Evolutionary conservation across 2,329 filamentous ascomycete genomes (phyloP).

Genomic region (Capronia coronata): DNA sequence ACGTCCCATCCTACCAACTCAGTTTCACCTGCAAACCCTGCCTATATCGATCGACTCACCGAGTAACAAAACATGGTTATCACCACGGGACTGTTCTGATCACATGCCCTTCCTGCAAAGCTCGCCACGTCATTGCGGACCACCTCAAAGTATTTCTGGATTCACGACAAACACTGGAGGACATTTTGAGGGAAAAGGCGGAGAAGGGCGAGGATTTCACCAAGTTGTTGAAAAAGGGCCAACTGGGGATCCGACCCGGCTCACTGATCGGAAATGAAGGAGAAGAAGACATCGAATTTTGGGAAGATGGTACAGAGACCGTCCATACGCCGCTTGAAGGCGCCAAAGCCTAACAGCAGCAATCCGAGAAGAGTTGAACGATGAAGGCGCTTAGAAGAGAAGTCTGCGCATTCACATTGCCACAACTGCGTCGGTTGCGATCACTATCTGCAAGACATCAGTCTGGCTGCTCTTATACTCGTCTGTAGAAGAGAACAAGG

Average conservation of each 20-base stretch:
- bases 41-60: conserved; percentile 69
- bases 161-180: conserved; percentile 38
- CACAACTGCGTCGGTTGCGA: no score
- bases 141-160: conserved; percentile 61
- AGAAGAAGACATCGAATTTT: conserved; percentile 87
- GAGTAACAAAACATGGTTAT: conserved; percentile 56
- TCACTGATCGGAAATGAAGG: conserved; percentile 47
- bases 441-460: no score
- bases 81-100: conserved; percentile 85
- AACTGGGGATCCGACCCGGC: conserved; percentile 60
- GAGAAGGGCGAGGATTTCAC: conserved; percentile 61
- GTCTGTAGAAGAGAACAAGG: no score
- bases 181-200: conserved; percentile 35
- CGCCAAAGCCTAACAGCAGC: neutral
- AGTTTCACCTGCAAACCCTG: conserved; percentile 92
- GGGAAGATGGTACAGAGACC: conserved; percentile 62
- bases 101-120: conserved; percentile 77
- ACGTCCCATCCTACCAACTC: conserved; percentile 62
- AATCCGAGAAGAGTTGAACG: neutral
- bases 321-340: conserved; percentile 17
- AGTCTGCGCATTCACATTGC: no score
- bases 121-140: conserved; percentile 85
- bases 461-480: no score
- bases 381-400: no score
- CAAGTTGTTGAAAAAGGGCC: conserved; percentile 58